Percentiles rank a stretch among this genome's conserved stretches.
phyloP scores from a whole-genome alignment of 805 yeast genomes.

The Metschnikowia borealis region DNA sequence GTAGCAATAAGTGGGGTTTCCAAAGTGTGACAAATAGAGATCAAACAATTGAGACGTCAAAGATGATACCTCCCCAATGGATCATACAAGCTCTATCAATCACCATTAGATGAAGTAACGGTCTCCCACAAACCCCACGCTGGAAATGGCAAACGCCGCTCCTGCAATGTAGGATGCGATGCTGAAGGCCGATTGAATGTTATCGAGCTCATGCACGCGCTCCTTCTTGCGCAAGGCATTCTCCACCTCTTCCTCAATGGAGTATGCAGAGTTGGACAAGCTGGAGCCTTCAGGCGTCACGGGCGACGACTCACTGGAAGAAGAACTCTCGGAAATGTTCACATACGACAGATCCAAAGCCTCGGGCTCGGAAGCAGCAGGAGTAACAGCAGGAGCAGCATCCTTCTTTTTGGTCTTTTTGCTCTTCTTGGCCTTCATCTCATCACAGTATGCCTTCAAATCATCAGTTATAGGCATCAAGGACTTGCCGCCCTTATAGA shows the following conservation, averaged over 20 bases:
- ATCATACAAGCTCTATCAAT: no score
- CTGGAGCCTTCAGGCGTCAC: slow-evolving; percentile 21
- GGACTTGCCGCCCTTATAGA: slow-evolving; percentile 9
- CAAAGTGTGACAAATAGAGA: no score
- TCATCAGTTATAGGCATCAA: slow-evolving; percentile 2
- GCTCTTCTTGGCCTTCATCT: neutral
- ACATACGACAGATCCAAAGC: slow-evolving; percentile 38
- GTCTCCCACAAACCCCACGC: slow-evolving; percentile 60
- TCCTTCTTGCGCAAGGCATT: slow-evolving; percentile 40
- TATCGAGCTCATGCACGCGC: slow-evolving; percentile 27
- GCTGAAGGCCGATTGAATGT: slow-evolving; percentile 34
- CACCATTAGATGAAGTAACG: slow-evolving; percentile 11
- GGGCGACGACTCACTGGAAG: slow-evolving; percentile 28
- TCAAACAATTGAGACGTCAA: no score
- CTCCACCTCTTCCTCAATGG: slow-evolving; percentile 42
- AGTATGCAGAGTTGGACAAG: slow-evolving; percentile 9
- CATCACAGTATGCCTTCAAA: neutral
- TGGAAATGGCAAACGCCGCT: slow-evolving; percentile 44
- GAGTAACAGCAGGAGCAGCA: slow-evolving; percentile 1
- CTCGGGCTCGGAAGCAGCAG: slow-evolving; percentile 20
- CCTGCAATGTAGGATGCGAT: slow-evolving; percentile 42
- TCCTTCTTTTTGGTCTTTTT: neutral
- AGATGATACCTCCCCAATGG: no score
- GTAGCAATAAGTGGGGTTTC: no score
- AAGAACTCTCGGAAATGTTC: slow-evolving; percentile 39